A percentile compares a stretch with the other conserved stretches of the same genome.
phyloP scores from a whole-genome alignment of 2,329 filamentous ascomycete species.

The Colletotrichum sp. region DNA sequence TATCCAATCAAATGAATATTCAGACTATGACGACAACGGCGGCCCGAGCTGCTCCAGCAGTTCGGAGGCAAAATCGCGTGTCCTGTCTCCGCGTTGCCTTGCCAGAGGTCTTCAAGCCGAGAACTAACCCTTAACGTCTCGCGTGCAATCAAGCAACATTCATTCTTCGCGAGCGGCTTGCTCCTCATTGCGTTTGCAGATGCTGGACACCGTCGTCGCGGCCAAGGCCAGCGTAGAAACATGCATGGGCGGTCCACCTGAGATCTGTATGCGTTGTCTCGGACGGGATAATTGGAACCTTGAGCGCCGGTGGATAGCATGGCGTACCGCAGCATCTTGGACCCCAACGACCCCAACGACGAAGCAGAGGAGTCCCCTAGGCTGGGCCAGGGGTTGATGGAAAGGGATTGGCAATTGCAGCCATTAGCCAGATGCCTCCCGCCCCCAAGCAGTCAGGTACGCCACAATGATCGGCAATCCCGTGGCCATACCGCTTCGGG shows the following conservation, averaged over 20 bases:
- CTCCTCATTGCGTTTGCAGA: background rate
- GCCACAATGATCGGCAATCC: constrained; percentile 23
- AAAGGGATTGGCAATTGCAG: background rate
- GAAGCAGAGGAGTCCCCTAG: background rate
- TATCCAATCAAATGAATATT: background rate
- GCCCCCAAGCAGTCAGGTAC: constrained; percentile 21
- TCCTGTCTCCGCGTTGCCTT: background rate
- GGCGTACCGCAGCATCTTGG: background rate
- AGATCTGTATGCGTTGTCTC: background rate
- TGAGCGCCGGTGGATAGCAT: background rate
- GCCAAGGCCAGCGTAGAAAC: background rate
- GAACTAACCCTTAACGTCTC: background rate
- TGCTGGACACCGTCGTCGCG: background rate
- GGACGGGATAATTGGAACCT: background rate
- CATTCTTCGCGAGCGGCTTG: background rate
- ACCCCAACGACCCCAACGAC: background rate
- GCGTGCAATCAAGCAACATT: background rate
- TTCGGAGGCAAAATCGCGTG: background rate
- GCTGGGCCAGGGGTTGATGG: background rate
- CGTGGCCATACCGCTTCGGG: constrained; percentile 19
- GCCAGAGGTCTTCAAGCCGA: too few relatives aligned
- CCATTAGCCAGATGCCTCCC: background rate
- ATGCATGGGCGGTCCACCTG: background rate
- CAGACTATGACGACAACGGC: background rate
- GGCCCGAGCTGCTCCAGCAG: background rate